These are phyloP conservation scores for Rhexocercosporidium sp. DNA, from an alignment of 2,329 filamentous ascomycete species.

Conservation along the genomic window DNA sequence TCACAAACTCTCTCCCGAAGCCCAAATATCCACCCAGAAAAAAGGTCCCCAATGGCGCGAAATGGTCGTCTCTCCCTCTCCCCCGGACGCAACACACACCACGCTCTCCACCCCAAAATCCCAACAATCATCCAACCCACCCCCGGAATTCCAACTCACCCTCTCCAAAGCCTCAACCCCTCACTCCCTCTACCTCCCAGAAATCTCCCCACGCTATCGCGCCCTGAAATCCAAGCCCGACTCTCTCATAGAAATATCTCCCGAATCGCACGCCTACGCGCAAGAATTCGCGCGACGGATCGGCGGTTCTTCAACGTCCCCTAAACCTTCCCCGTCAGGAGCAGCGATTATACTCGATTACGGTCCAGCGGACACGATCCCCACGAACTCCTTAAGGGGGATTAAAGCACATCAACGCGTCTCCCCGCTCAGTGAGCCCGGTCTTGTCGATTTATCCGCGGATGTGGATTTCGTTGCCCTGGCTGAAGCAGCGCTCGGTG, in stretches of 20 bases:
- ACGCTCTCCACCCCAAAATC: slow-evolving; percentile 59
- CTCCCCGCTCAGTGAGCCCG: slow-evolving; percentile 79
- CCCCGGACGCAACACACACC: slow-evolving; percentile 57
- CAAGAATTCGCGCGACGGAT: slow-evolving; percentile 84
- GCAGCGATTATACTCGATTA: slow-evolving; percentile 97
- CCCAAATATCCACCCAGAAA: slow-evolving; percentile 37
- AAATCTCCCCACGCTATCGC: slow-evolving; percentile 79
- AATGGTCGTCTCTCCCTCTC: slow-evolving; percentile 75
- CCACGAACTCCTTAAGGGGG: slow-evolving; percentile 87
- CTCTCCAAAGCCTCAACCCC: slow-evolving; percentile 77
- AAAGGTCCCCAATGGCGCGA: slow-evolving; percentile 76
- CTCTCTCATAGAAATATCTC: slow-evolving; percentile 86
- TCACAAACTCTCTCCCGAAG: slow-evolving; percentile 45
- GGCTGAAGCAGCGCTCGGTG: slow-evolving; percentile 78
- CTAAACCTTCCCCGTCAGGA: slow-evolving; percentile 71
- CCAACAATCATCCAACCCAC: slow-evolving; percentile 52
- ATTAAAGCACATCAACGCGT: slow-evolving; percentile 79
- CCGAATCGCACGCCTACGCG: slow-evolving; percentile 81
- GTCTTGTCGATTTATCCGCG: slow-evolving; percentile 84
- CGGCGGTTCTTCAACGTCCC: slow-evolving; percentile 64
- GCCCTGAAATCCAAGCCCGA: slow-evolving; percentile 69
- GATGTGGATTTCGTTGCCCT: slow-evolving; percentile 93
- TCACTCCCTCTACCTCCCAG: slow-evolving; percentile 83
- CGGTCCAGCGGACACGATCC: slow-evolving; percentile 78
- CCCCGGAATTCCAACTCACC: slow-evolving; percentile 86